Evolutionary conservation across 768 basidiomycete genomes (phyloP).

Genomic region (Trametes gibbosa): DNA sequence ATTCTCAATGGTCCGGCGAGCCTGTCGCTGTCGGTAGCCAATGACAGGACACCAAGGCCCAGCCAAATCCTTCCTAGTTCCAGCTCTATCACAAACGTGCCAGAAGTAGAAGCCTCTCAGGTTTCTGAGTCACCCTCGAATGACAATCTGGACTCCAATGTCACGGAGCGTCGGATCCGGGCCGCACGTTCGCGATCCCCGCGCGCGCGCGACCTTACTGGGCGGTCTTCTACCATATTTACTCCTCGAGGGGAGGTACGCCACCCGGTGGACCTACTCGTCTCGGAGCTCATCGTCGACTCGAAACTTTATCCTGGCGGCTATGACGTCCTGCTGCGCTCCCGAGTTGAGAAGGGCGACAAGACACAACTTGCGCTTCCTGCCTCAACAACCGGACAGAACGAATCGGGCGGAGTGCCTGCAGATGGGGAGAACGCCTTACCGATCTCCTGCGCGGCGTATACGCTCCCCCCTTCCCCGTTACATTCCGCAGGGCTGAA

Average conservation of each 20-base stretch:
- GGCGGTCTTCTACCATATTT: constrained; percentile 51
- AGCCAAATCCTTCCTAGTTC: constrained; percentile 32
- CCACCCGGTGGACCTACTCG: constrained; percentile 64
- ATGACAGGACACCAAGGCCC: constrained; percentile 41
- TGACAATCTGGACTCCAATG: constrained; percentile 2
- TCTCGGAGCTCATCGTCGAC: constrained; percentile 79
- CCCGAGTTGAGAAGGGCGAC: constrained; percentile 38
- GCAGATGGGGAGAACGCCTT: constrained; percentile 30
- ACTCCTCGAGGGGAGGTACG: constrained; percentile 60
- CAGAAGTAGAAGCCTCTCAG: not conserved
- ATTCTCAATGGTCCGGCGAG: constrained; percentile 38
- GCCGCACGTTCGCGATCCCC: constrained; percentile 33
- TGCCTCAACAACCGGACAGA: constrained; percentile 14
- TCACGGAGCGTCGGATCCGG: constrained; percentile 10
- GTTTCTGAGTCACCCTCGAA: not conserved
- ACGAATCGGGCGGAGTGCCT: constrained; percentile 17
- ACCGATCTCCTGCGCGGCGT: constrained; percentile 58
- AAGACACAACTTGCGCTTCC: constrained; percentile 37
- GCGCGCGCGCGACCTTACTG: constrained; percentile 26
- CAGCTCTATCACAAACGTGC: not conserved
- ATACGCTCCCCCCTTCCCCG: constrained; percentile 80
- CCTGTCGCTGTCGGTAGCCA: constrained; percentile 17
- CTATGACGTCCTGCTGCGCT: constrained; percentile 54
- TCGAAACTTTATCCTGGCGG: constrained; percentile 77
- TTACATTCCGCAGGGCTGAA: constrained; percentile 72